Conservation (phyloP, 2,329 filamentous ascomycete species). For the Fusarium sp. region DNA sequence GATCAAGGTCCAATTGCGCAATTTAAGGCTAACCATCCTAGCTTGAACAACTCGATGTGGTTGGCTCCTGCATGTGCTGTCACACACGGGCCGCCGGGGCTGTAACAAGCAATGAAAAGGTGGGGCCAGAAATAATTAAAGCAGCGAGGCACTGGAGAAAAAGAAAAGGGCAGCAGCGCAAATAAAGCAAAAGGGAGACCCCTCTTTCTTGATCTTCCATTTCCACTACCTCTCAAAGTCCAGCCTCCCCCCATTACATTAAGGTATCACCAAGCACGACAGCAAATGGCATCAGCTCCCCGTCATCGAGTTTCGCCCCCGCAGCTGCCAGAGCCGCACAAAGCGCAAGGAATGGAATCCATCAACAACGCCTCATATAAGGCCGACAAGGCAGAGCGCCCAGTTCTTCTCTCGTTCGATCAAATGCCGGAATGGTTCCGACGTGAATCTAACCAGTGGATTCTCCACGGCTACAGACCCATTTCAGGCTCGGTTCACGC, state of each 20-base stretch:
- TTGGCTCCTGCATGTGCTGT: not conserved
- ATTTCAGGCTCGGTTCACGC: not conserved
- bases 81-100: not conserved
- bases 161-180: not conserved
- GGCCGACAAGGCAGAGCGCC: not conserved
- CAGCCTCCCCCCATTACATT: not conserved
- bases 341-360: not conserved
- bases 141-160: no score
- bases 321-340: not conserved
- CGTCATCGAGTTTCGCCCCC: not conserved
- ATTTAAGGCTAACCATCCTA: not conserved
- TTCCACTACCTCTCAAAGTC: not conserved
- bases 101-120: not conserved
- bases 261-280: not conserved
- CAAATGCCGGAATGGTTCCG: not conserved
- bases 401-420: not conserved
- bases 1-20: no score
- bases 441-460: not conserved
- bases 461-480: not conserved
- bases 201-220: not conserved
- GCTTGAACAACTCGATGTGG: not conserved
- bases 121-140: not conserved
- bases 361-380: not conserved
- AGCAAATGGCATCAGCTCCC: not conserved
- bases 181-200: not conserved